These are phyloP conservation scores for Ceratobasidium papillatum DNA, from an alignment of 1,284 basidiomycete species.

Conservation along the genomic window DNA sequence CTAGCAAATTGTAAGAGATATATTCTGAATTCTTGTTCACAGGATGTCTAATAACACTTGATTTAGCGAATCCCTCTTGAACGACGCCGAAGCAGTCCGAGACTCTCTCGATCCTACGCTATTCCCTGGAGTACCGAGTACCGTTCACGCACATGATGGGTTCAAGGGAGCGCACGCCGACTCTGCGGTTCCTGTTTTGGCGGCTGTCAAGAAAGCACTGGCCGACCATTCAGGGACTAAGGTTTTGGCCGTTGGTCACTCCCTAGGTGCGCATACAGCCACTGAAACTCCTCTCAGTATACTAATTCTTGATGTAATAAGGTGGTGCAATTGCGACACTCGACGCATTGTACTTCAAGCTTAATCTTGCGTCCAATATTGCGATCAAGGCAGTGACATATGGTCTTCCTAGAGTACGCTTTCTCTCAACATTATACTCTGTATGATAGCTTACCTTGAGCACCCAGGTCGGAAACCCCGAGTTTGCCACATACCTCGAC, in stretches of 20 bases:
- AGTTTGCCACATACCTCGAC: conserved; percentile 38
- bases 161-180: not conserved
- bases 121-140: conserved; percentile 29
- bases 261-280: conserved; percentile 37
- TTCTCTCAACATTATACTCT: conserved; percentile 38
- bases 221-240: conserved; percentile 24
- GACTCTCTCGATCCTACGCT: not conserved
- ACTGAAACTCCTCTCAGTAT: not conserved
- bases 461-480: conserved; percentile 44
- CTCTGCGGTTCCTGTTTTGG: not conserved
- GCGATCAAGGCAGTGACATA: conserved; percentile 41
- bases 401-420: conserved; percentile 54
- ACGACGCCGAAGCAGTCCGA: conserved; percentile 27
- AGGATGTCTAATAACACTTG: not conserved
- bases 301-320: conserved; percentile 21
- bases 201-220: conserved; percentile 25
- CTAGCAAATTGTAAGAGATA: conserved; percentile 35
- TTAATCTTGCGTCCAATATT: conserved; percentile 42
- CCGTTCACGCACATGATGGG: conserved; percentile 6
- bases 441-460: not conserved
- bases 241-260: conserved; percentile 43
- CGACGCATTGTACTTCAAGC: conserved; percentile 50
- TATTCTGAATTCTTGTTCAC: not conserved
- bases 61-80: conserved; percentile 36
- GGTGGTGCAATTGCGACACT: conserved; percentile 64